Base-by-base conservation (phyloP, 1,139 yeast genomes). In the Candida tunisiensis region DNA sequence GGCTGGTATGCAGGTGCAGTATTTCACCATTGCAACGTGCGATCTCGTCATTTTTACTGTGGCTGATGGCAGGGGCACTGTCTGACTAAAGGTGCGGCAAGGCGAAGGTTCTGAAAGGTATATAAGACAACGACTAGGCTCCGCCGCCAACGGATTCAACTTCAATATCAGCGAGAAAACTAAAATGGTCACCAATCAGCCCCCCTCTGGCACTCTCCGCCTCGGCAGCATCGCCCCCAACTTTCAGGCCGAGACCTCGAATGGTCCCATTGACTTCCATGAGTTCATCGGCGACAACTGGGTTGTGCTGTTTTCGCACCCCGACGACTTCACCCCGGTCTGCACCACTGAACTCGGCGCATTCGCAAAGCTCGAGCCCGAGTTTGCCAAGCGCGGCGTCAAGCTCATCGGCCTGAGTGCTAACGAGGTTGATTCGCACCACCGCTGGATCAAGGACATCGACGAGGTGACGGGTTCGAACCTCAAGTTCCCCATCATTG, bases 291-390 rank as follows among this genome's bases (percentile, higher is more conserved):
- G 80, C 25, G 69, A 70, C 52, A 56, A 67, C 33, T 79, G 93
- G 92, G 74, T 69, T 31, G 68, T 79, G 32, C 63, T 79, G 42
- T 79, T 79, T 58, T 73, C 85, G 22, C 92, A 79, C 55, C 92
- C 93, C 35, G 91, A 73, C 47, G 91, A 77, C 48, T 77, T 73
- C 61, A 79, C 93, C 27, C 92, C 92, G 30, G 88, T 79, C 28
- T 79, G 93, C 58, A 79, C 92, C 40, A 79, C 92, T 33, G 93
- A 79, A 59, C 64, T 79, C 39, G 92, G 92, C 36, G 92, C 91
- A 8, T 77, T 79, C 44, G 83, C 88, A 43, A 70, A 74, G 51
- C 63, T 79, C 47, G 79, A 75, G 57, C 80, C 80, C 25, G 91
- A 79, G 54, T 79, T 79, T 50, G 62, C 72, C 47, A 66, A 71